Percentiles rank a stretch among this genome's conserved stretches.
Conservation (phyloP, 345 rosid genomes). For the Syzygium aqueum region DNA sequence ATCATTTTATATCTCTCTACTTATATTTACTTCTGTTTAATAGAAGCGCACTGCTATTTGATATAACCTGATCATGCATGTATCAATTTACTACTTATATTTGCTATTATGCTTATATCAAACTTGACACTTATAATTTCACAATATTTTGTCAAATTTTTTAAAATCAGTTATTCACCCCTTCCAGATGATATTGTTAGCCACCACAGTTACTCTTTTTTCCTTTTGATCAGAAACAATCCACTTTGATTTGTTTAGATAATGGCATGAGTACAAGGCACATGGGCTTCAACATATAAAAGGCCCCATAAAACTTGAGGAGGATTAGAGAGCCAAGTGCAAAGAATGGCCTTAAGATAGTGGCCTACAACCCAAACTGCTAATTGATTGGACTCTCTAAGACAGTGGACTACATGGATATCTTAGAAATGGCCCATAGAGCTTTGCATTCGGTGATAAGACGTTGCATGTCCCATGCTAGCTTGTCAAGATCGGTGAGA, state of each 20-base stretch:
- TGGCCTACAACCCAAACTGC: neutral
- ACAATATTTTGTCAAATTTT: no score
- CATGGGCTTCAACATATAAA: neutral
- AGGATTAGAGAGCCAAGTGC: neutral
- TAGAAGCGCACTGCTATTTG: no score
- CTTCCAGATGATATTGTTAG: no score
- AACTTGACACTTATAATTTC: no score
- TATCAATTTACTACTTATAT: no score
- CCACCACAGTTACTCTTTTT: neutral
- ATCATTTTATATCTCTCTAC: no score
- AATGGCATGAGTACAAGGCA: neutral
- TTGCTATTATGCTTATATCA: no score
- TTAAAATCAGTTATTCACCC: no score
- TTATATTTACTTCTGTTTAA: no score
- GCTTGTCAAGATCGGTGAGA: neutral
- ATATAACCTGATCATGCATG: no score
- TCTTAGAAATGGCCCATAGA: neutral
- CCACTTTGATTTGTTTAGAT: neutral
- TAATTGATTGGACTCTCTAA: neutral
- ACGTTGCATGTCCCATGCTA: neutral
- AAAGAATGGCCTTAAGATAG: neutral
- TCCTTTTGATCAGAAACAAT: neutral
- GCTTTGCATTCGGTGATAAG: neutral
- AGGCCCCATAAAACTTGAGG: neutral
- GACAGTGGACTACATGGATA: neutral